These are phyloP conservation scores for Gossypium mustelinum DNA, from an alignment of 345 rosid species.

Conservation along the genomic window DNA sequence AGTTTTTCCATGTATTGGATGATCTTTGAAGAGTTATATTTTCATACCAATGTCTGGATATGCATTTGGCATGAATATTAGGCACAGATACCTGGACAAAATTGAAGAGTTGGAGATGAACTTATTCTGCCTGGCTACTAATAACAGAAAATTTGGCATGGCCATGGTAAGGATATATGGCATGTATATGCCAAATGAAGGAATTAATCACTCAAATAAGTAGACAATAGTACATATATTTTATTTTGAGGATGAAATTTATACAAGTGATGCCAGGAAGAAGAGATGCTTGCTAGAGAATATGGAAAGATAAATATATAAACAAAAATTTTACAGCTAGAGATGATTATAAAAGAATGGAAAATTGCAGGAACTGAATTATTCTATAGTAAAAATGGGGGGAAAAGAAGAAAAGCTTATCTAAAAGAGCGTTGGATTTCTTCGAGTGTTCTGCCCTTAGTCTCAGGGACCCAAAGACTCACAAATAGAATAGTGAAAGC, in stretches of 20 bases:
- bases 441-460: conserved; percentile 83
- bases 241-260: not conserved
- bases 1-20: no score
- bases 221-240: not conserved
- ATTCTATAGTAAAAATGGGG: not conserved
- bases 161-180: no score
- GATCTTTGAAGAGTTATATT: no score
- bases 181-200: not conserved
- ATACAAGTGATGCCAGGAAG: not conserved
- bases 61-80: no score
- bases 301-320: not conserved
- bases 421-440: conserved; percentile 86
- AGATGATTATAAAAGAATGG: not conserved
- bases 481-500: conserved; percentile 62
- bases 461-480: conserved; percentile 81
- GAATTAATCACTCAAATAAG: not conserved
- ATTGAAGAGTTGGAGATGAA: no score
- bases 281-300: conserved; percentile 9
- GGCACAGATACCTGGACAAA: no score
- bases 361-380: not conserved
- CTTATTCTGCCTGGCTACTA: no score
- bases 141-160: no score
- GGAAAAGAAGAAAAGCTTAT: conserved; percentile 37
- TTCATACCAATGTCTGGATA: no score
- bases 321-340: not conserved